A percentile compares a stretch with the other conserved stretches of the same genome.
Evolutionary conservation across 2,329 filamentous ascomycete genomes (phyloP).

Genomic region (Fusarium euwallaceae): DNA sequence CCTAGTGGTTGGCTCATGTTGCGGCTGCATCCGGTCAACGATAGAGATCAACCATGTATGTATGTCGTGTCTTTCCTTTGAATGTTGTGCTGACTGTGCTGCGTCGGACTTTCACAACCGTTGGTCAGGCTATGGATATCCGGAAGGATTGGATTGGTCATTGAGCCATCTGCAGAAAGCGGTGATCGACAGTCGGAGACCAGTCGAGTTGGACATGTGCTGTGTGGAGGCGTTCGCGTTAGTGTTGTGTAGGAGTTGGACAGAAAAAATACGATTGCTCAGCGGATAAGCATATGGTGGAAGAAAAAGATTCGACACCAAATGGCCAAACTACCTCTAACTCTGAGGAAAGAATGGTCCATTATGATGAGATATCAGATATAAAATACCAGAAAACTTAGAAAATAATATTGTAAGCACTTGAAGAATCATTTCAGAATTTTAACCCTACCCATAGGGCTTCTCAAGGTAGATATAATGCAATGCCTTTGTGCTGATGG

Average conservation of each 20-base stretch:
- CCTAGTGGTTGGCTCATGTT: background rate
- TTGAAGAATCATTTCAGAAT: too few relatives aligned
- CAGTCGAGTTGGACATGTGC: slow-evolving; percentile 40
- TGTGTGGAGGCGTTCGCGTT: slow-evolving; percentile 42
- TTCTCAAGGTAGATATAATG: too few relatives aligned
- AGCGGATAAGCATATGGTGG: background rate
- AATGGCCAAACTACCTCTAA: too few relatives aligned
- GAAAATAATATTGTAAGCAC: too few relatives aligned
- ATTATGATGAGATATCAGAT: too few relatives aligned
- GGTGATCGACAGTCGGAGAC: slow-evolving; percentile 32
- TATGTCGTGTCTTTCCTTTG: background rate
- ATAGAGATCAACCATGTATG: background rate
- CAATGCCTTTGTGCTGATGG: too few relatives aligned
- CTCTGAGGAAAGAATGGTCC: too few relatives aligned
- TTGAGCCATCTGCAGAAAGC: background rate
- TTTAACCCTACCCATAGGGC: too few relatives aligned
- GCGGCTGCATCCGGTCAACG: background rate
- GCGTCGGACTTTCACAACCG: background rate
- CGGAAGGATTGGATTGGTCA: background rate
- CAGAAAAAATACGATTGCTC: background rate
- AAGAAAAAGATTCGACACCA: too few relatives aligned
- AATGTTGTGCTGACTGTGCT: background rate
- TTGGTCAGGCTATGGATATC: background rate
- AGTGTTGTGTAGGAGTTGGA: slow-evolving; percentile 16
- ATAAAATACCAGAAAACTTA: too few relatives aligned